phyloP scores from a whole-genome alignment of 768 basidiomycete genomes.

The Podaxis rugospora region DNA sequence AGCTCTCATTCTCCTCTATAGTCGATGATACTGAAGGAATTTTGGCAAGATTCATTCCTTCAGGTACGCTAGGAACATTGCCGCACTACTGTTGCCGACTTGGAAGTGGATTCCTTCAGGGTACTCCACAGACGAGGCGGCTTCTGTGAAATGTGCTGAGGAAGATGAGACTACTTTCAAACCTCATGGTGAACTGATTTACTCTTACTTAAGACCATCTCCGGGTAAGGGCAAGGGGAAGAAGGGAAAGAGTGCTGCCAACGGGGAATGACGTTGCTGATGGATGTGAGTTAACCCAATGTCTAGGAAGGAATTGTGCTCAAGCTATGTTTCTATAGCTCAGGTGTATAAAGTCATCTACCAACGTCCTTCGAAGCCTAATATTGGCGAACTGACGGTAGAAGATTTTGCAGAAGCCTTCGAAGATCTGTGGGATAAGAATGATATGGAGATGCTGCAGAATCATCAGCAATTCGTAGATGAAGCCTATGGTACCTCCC shows the following conservation, averaged over 20 bases:
- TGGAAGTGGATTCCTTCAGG: background rate
- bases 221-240: slow-evolving; percentile 48
- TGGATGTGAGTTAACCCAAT: slow-evolving; percentile 53
- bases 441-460: slow-evolving; percentile 82
- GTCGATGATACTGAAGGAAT: slow-evolving; percentile 86
- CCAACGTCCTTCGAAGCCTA: slow-evolving; percentile 55
- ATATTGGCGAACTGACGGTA: slow-evolving; percentile 86
- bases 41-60: slow-evolving; percentile 72
- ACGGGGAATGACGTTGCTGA: slow-evolving; percentile 18
- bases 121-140: slow-evolving; percentile 44
- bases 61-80: slow-evolving; percentile 37
- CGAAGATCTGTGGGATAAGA: slow-evolving; percentile 91
- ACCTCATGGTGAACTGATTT: slow-evolving; percentile 72
- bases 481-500: slow-evolving; percentile 56
- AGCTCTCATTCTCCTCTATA: slow-evolving; percentile 58
- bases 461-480: slow-evolving; percentile 58
- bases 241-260: slow-evolving; percentile 21
- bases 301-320: background rate
- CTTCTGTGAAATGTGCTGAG: slow-evolving; percentile 69
- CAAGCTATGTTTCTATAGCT: slow-evolving; percentile 39
- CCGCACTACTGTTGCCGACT: background rate
- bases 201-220: slow-evolving; percentile 67
- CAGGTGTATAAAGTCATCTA: slow-evolving; percentile 85
- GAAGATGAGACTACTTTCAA: slow-evolving; percentile 70
- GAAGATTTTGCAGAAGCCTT: slow-evolving; percentile 98